Base-by-base conservation (phyloP, 306 rosid genomes). In the Acacia crassicarpa region DNA sequence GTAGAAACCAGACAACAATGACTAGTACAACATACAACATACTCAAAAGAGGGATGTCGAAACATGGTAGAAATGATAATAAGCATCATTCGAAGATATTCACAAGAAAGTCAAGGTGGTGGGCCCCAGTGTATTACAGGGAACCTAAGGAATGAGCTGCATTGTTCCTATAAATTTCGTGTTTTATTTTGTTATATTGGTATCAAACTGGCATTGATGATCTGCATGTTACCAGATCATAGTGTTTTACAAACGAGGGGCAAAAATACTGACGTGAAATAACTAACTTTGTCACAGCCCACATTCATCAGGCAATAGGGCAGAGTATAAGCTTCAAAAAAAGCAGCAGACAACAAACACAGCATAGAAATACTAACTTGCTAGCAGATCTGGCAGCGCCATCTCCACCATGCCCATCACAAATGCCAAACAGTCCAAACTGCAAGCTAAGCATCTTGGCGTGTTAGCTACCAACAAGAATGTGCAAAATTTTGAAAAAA, bases 331-430 rank as follows among this genome's bases (percentile, higher is more conserved):
- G 74, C 58, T 74, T 38, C 27, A 58, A 38, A 69, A 49, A 59
- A 63, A 78, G 79, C 27, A n/a, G 43, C 45, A 86, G 75, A 70
- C 80, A 80, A 65, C 45, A 74, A 80, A 15, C 48, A 79, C 65
- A 51, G 78, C 79, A 51, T 46, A 63, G 58, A 78, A 83, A 79
- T 78, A 90, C 97, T 96, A 80, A 96, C 99, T 88, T 93, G 98
- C 97, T 92, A 80, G 95, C 98, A 90, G 86, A 83, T 89, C 78
- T 92, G 75, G 98, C 98, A 41, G 97, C 99, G 76, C 71, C 98
- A 71, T 83, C 94, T 83, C 99, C 99, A 43, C 97, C 93, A 83
- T 96, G 99, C 32, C 99, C 99, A 85, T 96, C 99, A 53, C 97
- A 96, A 67, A 96, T 80, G 75, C 92, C 94, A 77, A 96, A 96